These are phyloP conservation scores for Solanum chmielewskii DNA, from an alignment of 257 asterid species.

Conservation along the genomic window DNA sequence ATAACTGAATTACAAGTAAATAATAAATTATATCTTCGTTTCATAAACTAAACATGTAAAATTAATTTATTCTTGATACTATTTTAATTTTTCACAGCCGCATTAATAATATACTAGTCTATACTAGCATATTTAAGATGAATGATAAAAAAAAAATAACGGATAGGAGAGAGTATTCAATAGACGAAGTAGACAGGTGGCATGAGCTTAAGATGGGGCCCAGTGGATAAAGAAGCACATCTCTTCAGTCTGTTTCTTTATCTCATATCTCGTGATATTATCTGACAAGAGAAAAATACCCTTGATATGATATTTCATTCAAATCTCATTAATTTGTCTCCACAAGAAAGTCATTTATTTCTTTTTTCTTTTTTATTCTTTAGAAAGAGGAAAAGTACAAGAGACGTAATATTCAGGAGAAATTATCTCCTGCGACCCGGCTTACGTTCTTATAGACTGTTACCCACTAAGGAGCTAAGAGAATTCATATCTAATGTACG, in stretches of 20 bases:
- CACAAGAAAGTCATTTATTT: background rate
- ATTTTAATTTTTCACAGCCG: background rate
- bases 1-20: background rate
- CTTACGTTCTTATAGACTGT: background rate
- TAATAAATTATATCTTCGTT: too few species aligned
- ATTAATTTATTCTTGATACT: background rate
- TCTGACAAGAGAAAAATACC: background rate
- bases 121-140: background rate
- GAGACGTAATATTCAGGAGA: background rate
- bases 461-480: background rate
- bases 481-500: background rate
- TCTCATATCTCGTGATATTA: background rate
- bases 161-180: background rate
- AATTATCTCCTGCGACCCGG: background rate
- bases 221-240: constrained; percentile 5
- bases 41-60: background rate
- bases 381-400: background rate
- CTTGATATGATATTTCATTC: background rate
- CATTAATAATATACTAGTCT: background rate
- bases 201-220: constrained; percentile 1
- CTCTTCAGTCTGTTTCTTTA: background rate
- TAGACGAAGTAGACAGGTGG: constrained; percentile 7
- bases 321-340: background rate
- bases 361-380: too few species aligned
- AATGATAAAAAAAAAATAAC: background rate